A percentile compares a stretch with the other conserved stretches of the same genome.
These are phyloP conservation scores for Atkinsonella texensis DNA, from an alignment of 2,329 filamentous ascomycete genomes.

Conservation along the genomic window DNA sequence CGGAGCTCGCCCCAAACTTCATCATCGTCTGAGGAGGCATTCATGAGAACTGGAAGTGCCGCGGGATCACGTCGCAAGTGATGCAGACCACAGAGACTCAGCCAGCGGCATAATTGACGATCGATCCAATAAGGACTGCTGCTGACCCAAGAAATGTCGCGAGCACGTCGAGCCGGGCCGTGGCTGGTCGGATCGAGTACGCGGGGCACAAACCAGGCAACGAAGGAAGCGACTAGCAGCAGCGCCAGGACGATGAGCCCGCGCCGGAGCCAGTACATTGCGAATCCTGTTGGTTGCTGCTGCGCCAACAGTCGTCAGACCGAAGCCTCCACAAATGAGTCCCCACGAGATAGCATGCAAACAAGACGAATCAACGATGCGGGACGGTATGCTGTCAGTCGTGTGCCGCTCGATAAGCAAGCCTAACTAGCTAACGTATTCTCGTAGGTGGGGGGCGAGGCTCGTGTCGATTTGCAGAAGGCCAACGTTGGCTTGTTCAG, in stretches of 20 bases:
- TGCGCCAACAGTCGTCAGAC: background rate
- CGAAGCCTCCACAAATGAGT: background rate
- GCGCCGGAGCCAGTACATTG: conserved; percentile 37
- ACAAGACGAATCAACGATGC: background rate
- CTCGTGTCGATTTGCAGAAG: background rate
- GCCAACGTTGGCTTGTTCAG: background rate
- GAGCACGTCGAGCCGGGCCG: conserved; percentile 45
- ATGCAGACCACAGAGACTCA: conserved; percentile 66
- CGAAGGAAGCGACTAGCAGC: conserved; percentile 33
- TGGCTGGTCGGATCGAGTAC: conserved; percentile 53
- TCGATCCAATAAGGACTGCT: conserved; percentile 64
- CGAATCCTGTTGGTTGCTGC: background rate
- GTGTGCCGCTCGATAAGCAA: background rate
- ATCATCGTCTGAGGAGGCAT: conserved; percentile 12
- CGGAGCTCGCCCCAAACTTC: conserved; percentile 24
- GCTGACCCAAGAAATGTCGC: conserved; percentile 56
- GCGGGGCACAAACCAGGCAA: conserved; percentile 38
- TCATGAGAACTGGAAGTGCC: conserved; percentile 15
- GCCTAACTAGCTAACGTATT: background rate
- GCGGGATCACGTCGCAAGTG: conserved; percentile 55
- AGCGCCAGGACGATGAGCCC: conserved; percentile 26
- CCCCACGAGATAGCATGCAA: background rate
- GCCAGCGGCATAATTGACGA: conserved; percentile 65
- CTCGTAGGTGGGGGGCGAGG: too few species aligned
- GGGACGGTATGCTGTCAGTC: background rate